Evolutionary conservation across 805 yeast species (phyloP), one percentile per base, ranked within the genome.

Genomic region (Starmerella vaccinii): DNA sequence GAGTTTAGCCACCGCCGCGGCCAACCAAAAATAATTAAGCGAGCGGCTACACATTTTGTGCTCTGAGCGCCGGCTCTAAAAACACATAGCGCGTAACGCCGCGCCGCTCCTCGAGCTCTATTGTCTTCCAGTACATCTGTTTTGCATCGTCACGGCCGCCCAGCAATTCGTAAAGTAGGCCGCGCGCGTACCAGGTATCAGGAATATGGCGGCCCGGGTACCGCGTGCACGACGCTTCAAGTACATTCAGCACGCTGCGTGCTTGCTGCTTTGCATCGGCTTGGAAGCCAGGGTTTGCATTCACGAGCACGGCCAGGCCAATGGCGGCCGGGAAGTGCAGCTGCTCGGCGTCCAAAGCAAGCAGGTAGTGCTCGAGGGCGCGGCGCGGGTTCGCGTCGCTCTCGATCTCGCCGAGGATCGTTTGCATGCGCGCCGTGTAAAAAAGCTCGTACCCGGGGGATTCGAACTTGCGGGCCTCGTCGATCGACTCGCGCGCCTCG

Each of bases 161-260:
- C 45, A 75, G 66, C 23, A 61, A 68, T 55, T 81, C 88, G 62
- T 82, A 82, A 21, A 84, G 73, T 56, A 72, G 65, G 1, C 86
- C 76, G 51, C 84, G 68, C 49, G 75, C 74, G 75, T 78, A 81
- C 83, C 89, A 82, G 12, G 82, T 71, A 63, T 86, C 95, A 7
- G 78, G 67, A 12, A 68, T 64, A 48, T 63, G 60, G 16, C 72
- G 63, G 10, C 77, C 79, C 15, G 71, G 70, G n/a, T 67, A 19
- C 12, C 58, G 58, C 34, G 53, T 44, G 38, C 54, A 49, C 13
- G 58, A 27, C 35, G 55, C 43, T 21, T 58, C 61, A 13, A 60
- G 56, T 26, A 38, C 19, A 32, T 46, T 45, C 27, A 54, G 48
- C 7, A 53, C n/a, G 22, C 33, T 48, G 27, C 42, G 49, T 3